Base-by-base conservation (phyloP, 768 basidiomycete genomes). In the Serendipita sp. region DNA sequence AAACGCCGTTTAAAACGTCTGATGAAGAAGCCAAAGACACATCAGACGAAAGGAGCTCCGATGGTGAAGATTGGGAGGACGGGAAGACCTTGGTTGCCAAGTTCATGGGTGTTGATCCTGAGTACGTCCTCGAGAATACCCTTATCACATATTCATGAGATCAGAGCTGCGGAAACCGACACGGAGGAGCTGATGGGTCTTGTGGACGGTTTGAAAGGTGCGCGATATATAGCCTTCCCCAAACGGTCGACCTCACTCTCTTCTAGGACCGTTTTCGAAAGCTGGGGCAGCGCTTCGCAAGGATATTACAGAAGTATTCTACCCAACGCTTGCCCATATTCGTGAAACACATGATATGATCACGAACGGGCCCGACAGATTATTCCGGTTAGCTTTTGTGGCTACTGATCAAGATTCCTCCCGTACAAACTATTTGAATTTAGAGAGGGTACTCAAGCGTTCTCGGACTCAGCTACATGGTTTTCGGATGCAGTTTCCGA, bases 11-110 rank as follows among this genome's bases (percentile, higher is more conserved):
- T 24, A n/a, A 9, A 3, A 11, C 24, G 4, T 11, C 22, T 33
- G 17, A 11, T 24, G 53, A 58, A 9, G 22, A 58, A 58, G 53
- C 14, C 53, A 31, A 28, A 58, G 53, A 58, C 22, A 28, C 30
- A 4, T 22, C 17, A 33, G 53, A 58, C 53, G 53, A 58, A 58
- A n/a, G 28, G 17, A 58, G 53, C 31, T 58, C 53, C 4, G 53
- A 58, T 17, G 24, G 53, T n/a, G 53, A 58, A 33, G 53, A 58
- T n/a, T 58, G 53, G 53, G 53, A 58, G 31, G 53, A 58, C n/a
- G 53, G 53, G 17, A n/a, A 3, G 24, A 58, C 53, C 22, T 31
- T 58, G 9, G 31, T 58, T 31, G 17, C 24, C 9, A 58, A 31
- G 30, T 31, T 58, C n/a, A 58, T 58, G 53, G 30, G 28, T 28